A percentile compares a stretch with the other conserved stretches of the same genome.
phyloP scores from a whole-genome alignment of 2,329 filamentous ascomycete genomes.

The Ascocoryne sarcoides region DNA sequence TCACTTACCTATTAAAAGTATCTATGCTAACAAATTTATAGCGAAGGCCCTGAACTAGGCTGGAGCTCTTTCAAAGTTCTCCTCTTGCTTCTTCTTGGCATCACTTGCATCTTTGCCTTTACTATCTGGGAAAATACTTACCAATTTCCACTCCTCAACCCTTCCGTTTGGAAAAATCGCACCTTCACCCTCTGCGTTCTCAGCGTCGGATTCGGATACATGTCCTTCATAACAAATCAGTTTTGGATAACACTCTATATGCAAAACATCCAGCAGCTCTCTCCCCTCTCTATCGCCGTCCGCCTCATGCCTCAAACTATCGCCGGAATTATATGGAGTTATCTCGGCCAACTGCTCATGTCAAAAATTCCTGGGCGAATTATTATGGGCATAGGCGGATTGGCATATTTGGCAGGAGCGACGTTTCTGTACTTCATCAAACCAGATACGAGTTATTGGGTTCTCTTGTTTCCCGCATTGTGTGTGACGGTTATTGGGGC shows the following conservation, averaged over 20 bases:
- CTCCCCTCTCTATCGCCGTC: conserved; percentile 44
- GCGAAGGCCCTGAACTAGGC: conserved; percentile 39
- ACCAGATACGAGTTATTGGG: conserved; percentile 52
- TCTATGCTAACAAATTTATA: conserved; percentile 1
- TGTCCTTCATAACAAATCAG: conserved; percentile 49
- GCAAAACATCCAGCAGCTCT: conserved; percentile 45
- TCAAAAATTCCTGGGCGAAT: conserved; percentile 56
- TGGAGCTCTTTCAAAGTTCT: conserved; percentile 57
- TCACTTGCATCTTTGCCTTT: conserved; percentile 47
- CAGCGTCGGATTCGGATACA: conserved; percentile 47
- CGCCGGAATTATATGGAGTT: conserved; percentile 52
- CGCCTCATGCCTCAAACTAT: conserved; percentile 58
- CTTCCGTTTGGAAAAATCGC: conserved; percentile 48
- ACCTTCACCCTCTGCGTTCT: conserved; percentile 51
- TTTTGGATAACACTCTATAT: conserved; percentile 61
- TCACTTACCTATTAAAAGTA: neutral
- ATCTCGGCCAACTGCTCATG: conserved; percentile 52
- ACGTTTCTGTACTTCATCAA: conserved; percentile 49
- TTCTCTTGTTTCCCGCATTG: conserved; percentile 53
- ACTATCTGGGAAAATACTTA: conserved; percentile 53
- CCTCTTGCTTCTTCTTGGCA: conserved; percentile 50
- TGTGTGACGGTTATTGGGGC: conserved; percentile 55
- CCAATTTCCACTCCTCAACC: conserved; percentile 42
- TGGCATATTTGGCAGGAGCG: conserved; percentile 33
- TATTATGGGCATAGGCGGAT: conserved; percentile 41